These are phyloP conservation scores for Acacia acuminata DNA, from an alignment of 306 rosid species.

Conservation along the genomic window DNA sequence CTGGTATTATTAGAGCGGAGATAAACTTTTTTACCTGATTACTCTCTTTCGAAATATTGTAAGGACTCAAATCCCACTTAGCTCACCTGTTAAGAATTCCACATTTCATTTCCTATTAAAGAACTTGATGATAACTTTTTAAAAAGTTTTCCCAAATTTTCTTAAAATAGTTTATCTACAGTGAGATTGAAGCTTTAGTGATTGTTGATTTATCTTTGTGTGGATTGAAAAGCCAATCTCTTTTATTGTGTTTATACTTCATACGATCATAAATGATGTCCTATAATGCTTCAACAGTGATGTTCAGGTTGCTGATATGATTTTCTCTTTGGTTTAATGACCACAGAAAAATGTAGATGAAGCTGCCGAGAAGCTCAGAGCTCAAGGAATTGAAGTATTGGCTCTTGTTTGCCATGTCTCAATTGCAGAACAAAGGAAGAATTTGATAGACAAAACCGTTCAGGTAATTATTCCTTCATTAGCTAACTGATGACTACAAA, in stretches of 20 bases:
- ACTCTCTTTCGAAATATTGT: neutral
- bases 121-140: neutral
- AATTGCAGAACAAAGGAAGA: constrained; percentile 73
- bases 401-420: constrained; percentile 92
- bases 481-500: neutral
- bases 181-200: neutral
- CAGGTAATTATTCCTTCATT: constrained; percentile 49
- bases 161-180: neutral
- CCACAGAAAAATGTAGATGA: constrained; percentile 86
- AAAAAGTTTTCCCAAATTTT: neutral
- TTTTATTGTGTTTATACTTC: neutral
- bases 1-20: neutral
- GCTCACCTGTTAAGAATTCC: neutral
- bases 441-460: constrained; percentile 68
- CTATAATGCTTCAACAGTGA: neutral
- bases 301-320: neutral
- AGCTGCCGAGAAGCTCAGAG: constrained; percentile 71
- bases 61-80: neutral
- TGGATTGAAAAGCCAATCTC: neutral
- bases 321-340: constrained; percentile 22
- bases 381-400: constrained; percentile 67
- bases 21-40: neutral
- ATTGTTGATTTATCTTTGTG: constrained; percentile 9
- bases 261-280: neutral
- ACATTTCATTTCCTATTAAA: neutral